These are phyloP conservation scores for Obba rivulosa DNA, from an alignment of 768 basidiomycete species.

Conservation along the genomic window DNA sequence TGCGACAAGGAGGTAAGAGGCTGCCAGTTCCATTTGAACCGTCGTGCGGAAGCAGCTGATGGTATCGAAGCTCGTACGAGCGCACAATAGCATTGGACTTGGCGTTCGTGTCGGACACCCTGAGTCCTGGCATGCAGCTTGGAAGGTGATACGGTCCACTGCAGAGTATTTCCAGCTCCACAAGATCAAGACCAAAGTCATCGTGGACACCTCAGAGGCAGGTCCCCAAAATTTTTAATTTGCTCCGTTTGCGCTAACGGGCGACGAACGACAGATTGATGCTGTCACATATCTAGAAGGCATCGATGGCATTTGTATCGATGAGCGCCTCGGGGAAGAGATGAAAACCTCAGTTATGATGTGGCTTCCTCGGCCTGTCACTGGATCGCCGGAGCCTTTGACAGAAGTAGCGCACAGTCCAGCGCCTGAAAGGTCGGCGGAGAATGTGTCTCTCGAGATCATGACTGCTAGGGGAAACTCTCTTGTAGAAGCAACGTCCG, in stretches of 20 bases:
- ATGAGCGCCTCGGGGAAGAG: too few species aligned
- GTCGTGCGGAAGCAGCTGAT: too few species aligned
- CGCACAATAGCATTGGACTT: too few species aligned
- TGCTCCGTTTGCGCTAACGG: background rate
- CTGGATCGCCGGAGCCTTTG: slow-evolving; percentile 19
- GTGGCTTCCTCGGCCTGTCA: slow-evolving; percentile 1
- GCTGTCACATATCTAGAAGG: slow-evolving; percentile 6
- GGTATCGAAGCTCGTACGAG: too few species aligned
- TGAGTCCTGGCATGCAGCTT: slow-evolving; percentile 25
- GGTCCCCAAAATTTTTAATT: background rate
- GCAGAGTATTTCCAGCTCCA: slow-evolving; percentile 38
- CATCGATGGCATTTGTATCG: slow-evolving; percentile 6
- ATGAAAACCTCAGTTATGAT: background rate
- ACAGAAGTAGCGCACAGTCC: too few species aligned
- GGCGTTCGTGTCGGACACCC: background rate
- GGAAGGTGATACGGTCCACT: slow-evolving; percentile 42
- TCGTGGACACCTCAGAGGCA: background rate
- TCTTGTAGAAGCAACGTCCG: too few species aligned
- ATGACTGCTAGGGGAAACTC: too few species aligned
- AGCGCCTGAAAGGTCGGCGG: too few species aligned
- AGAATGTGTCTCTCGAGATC: too few species aligned
- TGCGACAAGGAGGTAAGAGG: slow-evolving; percentile 42
- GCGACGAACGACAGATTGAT: slow-evolving; percentile 1
- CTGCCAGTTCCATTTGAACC: too few species aligned
- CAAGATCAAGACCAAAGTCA: slow-evolving; percentile 21